Conservation (phyloP, 2,329 filamentous ascomycete species). For the Fusarium coffeatum region DNA sequence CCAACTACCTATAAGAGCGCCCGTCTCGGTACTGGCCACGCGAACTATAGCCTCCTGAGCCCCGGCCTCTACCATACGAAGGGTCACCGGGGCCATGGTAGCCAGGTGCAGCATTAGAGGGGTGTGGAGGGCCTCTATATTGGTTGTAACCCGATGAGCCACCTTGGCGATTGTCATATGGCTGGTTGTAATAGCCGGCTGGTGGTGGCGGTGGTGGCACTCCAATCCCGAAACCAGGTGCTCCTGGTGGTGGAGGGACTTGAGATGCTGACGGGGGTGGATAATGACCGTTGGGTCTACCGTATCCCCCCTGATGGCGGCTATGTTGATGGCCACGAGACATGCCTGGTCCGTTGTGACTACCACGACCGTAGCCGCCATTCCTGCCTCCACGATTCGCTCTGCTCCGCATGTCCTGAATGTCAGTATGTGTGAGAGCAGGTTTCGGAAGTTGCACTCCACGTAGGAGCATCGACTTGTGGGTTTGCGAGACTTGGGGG, state of each 20-base stretch:
- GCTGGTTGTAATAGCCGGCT: conserved; percentile 38
- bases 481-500: conserved; percentile 75
- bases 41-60: conserved; percentile 33
- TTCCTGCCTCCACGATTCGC: conserved; percentile 61
- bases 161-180: conserved; percentile 26
- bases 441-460: conserved; percentile 80
- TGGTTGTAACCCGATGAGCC: conserved; percentile 40
- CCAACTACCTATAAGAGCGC: conserved; percentile 41
- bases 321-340: conserved; percentile 37
- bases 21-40: conserved; percentile 38
- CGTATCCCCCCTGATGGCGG: conserved; percentile 41
- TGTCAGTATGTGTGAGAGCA: conserved; percentile 79
- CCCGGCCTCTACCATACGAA: conserved; percentile 35
- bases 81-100: conserved; percentile 40
- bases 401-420: conserved; percentile 77
- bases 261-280: conserved; percentile 21
- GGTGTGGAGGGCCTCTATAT: conserved; percentile 33
- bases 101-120: conserved; percentile 24
- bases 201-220: conserved; percentile 50
- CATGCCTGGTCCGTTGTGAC: conserved; percentile 47
- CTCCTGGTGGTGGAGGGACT: conserved; percentile 50
- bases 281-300: conserved; percentile 31
- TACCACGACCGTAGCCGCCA: conserved; percentile 45
- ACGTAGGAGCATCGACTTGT: conserved; percentile 94
- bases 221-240: conserved; percentile 51